phyloP scores from a whole-genome alignment of 108 stramenopile genomes.

The Pseudonitzschia delicatissima region DNA sequence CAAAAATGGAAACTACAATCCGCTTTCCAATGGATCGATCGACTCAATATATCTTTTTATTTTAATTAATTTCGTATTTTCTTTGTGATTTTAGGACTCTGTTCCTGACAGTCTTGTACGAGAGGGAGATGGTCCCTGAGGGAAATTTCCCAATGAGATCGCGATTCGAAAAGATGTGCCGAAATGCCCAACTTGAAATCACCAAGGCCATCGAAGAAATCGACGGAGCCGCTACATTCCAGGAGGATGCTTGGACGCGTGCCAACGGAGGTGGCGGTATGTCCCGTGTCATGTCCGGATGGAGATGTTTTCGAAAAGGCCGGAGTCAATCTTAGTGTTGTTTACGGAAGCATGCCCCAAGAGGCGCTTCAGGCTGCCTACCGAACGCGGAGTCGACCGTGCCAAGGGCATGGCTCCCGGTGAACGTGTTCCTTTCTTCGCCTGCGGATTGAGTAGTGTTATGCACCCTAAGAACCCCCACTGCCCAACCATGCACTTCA shows the following conservation, averaged over 20 bases:
- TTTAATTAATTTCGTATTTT: conserved; percentile 5
- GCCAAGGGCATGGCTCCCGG: conserved; percentile 91
- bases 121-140: conserved; percentile 85
- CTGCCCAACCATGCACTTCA: conserved; percentile 99
- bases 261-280: conserved; percentile 96
- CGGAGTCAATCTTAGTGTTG: conserved; percentile 94
- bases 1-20: neutral
- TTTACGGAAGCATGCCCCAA: conserved; percentile 93
- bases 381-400: conserved; percentile 92
- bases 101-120: conserved; percentile 69
- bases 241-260: conserved; percentile 93
- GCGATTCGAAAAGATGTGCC: conserved; percentile 89
- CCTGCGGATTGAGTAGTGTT: conserved; percentile 92
- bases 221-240: conserved; percentile 88
- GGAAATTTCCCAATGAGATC: conserved; percentile 94
- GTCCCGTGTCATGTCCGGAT: conserved; percentile 85
- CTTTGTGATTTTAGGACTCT: conserved; percentile 19
- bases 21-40: neutral
- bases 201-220: conserved; percentile 90
- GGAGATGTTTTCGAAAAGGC: conserved; percentile 99
- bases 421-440: conserved; percentile 95
- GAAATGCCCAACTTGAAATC: conserved; percentile 90
- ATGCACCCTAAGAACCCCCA: conserved; percentile 98
- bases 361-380: conserved; percentile 94
- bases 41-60: neutral